phyloP scores from a whole-genome alignment of 2,329 filamentous ascomycete genomes.

The Fusarium protoensiforme region DNA sequence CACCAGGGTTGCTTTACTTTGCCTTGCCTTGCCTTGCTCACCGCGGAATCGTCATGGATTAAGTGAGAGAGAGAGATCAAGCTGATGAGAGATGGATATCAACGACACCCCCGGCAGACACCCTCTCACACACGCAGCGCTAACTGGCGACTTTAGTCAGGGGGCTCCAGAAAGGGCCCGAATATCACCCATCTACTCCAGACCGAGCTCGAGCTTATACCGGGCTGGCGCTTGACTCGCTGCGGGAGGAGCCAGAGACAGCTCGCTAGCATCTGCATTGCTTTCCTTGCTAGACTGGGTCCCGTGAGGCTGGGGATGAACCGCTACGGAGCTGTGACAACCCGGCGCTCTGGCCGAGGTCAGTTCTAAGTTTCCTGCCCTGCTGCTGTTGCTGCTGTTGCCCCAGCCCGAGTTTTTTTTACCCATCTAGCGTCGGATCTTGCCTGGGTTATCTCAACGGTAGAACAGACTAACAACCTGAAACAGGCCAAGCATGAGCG shows the following conservation, averaged over 20 bases:
- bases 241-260: not conserved
- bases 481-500: constrained; percentile 24
- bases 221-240: constrained; percentile 6
- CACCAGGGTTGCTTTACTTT: constrained; percentile 1
- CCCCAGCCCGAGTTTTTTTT: constrained; percentile 7
- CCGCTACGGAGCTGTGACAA: not conserved
- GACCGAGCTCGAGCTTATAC: constrained; percentile 3
- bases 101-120: constrained; percentile 15
- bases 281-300: constrained; percentile 5
- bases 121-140: constrained; percentile 19
- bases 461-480: constrained; percentile 35
- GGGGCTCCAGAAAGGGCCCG: constrained; percentile 24
- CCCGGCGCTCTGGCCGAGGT: constrained; percentile 9
- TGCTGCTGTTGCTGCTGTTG: not conserved
- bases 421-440: constrained; percentile 25
- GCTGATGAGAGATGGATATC: constrained; percentile 10
- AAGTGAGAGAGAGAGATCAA: constrained; percentile 5
- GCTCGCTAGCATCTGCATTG: not conserved
- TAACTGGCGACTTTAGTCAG: constrained; percentile 18
- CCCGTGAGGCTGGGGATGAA: not conserved
- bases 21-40: constrained; percentile 1
- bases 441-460: constrained; percentile 21
- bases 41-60: constrained; percentile 13
- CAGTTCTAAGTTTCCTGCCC: constrained; percentile 2
- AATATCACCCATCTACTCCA: constrained; percentile 6